Evolutionary conservation across 768 basidiomycete species (phyloP), one percentile per base, ranked within the genome.

Genomic region (Naganishia vishniacii): DNA sequence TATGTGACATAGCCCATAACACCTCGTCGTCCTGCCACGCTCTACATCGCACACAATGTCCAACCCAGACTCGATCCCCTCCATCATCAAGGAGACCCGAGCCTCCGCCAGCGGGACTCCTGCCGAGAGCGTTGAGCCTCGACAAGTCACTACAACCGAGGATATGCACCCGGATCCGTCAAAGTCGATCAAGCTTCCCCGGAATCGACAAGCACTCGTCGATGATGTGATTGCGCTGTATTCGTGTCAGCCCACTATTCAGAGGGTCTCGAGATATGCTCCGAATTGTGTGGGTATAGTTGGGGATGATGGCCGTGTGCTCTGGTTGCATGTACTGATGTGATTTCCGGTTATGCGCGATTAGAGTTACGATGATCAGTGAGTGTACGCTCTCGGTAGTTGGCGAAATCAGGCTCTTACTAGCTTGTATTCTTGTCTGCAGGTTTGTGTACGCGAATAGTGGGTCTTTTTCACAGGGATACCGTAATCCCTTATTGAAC

Each of bases 161-260:
- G 69, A 72, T 45, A 70, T 71, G 73, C 70, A 72, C 44, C 80
- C 80, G 1, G 70, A 80, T 53, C 78, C 78, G 8, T 71, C 77
- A 29, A 73, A 75, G 49, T 77, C 77, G 16, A 72, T 80, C 60
- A 70, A 68, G n/a, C 68, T 81, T n/a, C 71, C 78, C 8, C 76
- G 75, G 15, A 75, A 79, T 26, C 70, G 79, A 46, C 80, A 81
- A 69, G 71, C 71, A 16, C 67, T 81, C 32, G 67, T 81, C 46
- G 80, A 79, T 65, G 79, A 80, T 69, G 74, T 80, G 44, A 73
- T 80, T 56, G 79, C 78, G 20, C 69, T 81, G 44, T 81, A 81
- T 67, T 74, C 71, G 26, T 77, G 76, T 70, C 65, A 80, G 65
- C 78, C 78, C 2, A 81, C 79, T 23, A 75, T 78, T 29, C 74